phyloP scores from a whole-genome alignment of 139 green algal genomes.

The Diplosphaera chodatii region DNA sequence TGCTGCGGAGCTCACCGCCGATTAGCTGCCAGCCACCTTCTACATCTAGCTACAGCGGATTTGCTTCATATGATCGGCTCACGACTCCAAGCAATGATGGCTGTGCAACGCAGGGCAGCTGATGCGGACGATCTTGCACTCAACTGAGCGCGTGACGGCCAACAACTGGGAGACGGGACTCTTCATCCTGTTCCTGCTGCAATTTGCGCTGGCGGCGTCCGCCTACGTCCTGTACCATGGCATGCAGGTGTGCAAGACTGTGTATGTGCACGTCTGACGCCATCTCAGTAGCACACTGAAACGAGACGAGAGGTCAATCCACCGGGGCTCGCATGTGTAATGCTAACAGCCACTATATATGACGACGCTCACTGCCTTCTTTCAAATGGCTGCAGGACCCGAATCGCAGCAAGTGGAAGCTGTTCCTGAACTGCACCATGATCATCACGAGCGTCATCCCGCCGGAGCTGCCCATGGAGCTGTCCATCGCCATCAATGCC shows the following conservation, averaged over 20 bases:
- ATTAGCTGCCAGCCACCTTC: no score
- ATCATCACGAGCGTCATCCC: conserved; percentile 96
- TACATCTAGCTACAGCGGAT: no score
- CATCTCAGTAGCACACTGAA: no score
- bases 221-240: conserved; percentile 82
- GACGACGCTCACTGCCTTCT: no score
- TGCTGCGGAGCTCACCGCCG: no score
- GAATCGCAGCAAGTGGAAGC: conserved; percentile 89
- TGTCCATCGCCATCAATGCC: conserved; percentile 76
- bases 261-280: no score
- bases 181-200: conserved; percentile 97
- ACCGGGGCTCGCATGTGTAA: no score
- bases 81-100: no score
- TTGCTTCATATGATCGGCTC: no score
- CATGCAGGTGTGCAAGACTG: conserved; percentile 38
- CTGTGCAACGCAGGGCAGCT: conserved; percentile 72
- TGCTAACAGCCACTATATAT: no score
- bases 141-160: conserved; percentile 85
- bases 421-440: conserved; percentile 96
- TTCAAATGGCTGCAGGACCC: conserved; percentile 84
- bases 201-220: conserved; percentile 85
- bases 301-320: no score
- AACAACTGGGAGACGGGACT: conserved; percentile 90
- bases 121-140: conserved; percentile 98
- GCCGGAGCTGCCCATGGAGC: conserved; percentile 97